Evolutionary conservation across 257 asterid genomes (phyloP), one percentile per base, ranked within the genome.

Genomic region (Handroanthus guayacan): DNA sequence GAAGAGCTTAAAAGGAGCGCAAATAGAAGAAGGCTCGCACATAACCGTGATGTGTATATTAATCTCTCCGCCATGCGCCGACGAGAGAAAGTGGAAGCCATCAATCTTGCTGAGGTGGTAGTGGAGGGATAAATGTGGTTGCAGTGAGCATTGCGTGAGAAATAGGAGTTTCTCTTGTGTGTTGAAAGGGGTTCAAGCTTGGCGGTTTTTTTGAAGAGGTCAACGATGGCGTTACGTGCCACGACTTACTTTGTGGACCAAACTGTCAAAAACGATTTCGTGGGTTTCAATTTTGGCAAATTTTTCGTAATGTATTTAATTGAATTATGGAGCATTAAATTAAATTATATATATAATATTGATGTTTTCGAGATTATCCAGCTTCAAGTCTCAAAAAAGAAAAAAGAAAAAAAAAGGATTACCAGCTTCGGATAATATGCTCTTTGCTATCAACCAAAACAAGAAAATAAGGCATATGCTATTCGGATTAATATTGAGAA

Each of bases 221-320:
- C 56, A 5, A 67, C 48, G 65, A 12, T 44, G 6, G 48, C 17
- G 63, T 64, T 47, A 62, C 78, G 71, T 62, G 55, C 57, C 78
- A 47, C 9, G 62, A 50, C 52, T 48, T 47, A 36, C 51, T 14
- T 31, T 18, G 48, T 37, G 51, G 71, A 74, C 55, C 51, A 62
- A 74, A 63, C 72, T 50, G 72, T 17, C 78, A 62, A 63, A 74
- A 37, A 62, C 56, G 45, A 71, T 43, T 41, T 69, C 16, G 60
- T 61, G 44, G 41, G 66, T 20, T 20, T 52, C 52, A 47, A 6
- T 8, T 8, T 47, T 11, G 2, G 31, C 31, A 25, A 25, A 25
- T 25, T 25, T 25, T 25, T 25, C 1, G 31, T 25, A 25, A 25
- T 25, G 1, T 25, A 25, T 25, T 25, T 25, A 25, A 25, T 25